These are phyloP conservation scores for Euphrasia confusa DNA, from an alignment of 257 asterid species.

Conservation along the genomic window DNA sequence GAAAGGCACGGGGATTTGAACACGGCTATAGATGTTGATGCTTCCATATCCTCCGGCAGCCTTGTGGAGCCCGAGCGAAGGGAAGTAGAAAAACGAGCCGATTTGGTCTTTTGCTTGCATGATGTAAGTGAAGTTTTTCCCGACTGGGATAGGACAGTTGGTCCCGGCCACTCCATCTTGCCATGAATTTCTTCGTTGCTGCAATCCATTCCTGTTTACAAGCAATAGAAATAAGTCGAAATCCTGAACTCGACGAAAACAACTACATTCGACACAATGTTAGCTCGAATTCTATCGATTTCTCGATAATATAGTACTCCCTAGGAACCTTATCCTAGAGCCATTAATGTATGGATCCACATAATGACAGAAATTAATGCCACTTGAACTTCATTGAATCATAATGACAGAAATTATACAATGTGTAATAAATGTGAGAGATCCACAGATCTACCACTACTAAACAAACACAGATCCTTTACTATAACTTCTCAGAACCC, in stretches of 20 bases:
- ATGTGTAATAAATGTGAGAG: too few relatives aligned
- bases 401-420: too few relatives aligned
- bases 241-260: not conserved
- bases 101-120: conserved; percentile 95
- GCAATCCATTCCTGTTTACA: conserved; percentile 70
- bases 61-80: conserved; percentile 73
- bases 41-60: conserved; percentile 92
- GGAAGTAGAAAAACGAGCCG: conserved; percentile 86
- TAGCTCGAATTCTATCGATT: too few relatives aligned
- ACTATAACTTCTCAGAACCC: not conserved
- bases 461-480: conserved; percentile 2
- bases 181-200: conserved; percentile 96
- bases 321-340: too few relatives aligned
- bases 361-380: not conserved
- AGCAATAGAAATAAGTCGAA: not conserved
- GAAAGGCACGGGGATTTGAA: conserved; percentile 82
- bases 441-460: too few relatives aligned
- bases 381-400: not conserved
- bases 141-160: conserved; percentile 78
- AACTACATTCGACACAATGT: not conserved
- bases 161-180: conserved; percentile 83
- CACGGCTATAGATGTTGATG: conserved; percentile 81
- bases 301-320: too few relatives aligned
- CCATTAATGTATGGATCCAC: not conserved
- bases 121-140: conserved; percentile 72